phyloP scores from a whole-genome alignment of 495 filamentous ascomycete species.

The Bathelium albidoporum region DNA sequence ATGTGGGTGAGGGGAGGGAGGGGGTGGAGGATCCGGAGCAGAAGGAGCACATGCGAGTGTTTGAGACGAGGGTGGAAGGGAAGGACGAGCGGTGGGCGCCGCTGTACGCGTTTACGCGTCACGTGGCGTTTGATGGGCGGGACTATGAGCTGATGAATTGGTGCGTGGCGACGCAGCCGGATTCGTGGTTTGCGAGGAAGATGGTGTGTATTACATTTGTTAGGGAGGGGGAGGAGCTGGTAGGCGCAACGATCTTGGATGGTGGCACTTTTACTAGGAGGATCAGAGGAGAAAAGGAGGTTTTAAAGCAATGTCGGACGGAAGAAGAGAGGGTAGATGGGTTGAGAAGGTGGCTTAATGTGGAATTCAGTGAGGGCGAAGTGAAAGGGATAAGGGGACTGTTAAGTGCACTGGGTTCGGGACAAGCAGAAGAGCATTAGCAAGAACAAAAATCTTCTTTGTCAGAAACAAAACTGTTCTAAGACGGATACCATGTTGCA shows the following conservation, averaged over 20 bases:
- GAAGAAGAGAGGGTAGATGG: conserved; percentile 27
- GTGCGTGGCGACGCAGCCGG: conserved; percentile 36
- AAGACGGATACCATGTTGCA: too few species aligned
- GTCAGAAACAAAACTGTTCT: too few species aligned
- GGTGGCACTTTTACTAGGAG: conserved; percentile 48
- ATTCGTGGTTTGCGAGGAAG: conserved; percentile 39
- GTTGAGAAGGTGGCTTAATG: conserved; percentile 24
- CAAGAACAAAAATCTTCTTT: not conserved
- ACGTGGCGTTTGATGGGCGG: conserved; percentile 48
- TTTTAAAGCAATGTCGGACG: conserved; percentile 18
- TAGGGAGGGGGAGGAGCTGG: conserved; percentile 31
- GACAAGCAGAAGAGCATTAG: not conserved
- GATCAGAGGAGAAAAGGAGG: conserved; percentile 38
- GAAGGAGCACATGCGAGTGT: conserved; percentile 49
- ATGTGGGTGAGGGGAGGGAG: too few species aligned
- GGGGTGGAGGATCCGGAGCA: conserved; percentile 34
- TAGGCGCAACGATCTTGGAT: conserved; percentile 50
- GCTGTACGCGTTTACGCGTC: conserved; percentile 47
- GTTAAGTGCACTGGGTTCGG: too few species aligned
- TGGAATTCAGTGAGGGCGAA: conserved; percentile 24
- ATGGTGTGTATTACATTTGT: conserved; percentile 50
- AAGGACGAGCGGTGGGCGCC: conserved; percentile 40
- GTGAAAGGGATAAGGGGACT: conserved; percentile 21
- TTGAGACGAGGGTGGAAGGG: conserved; percentile 44
- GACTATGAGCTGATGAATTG: conserved; percentile 62